Percentiles rank a stretch among this genome's conserved stretches.
Evolutionary conservation across 495 filamentous ascomycete genomes (phyloP).

Genomic region (Elasticomyces elasticus): DNA sequence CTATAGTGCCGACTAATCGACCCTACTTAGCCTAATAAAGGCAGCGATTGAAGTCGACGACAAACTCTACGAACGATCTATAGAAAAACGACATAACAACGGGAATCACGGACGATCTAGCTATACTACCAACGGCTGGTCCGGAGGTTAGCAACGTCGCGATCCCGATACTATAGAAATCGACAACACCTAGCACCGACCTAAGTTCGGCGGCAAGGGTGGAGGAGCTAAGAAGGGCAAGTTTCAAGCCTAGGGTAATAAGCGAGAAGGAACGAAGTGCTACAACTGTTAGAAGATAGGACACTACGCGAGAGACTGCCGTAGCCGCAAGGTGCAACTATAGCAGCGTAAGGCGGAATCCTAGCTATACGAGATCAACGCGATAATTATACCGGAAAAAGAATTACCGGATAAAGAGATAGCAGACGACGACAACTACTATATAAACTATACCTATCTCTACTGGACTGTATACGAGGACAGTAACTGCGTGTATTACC

Average conservation of each 20-base stretch:
- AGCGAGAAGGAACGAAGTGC: too few species aligned
- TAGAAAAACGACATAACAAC: slow-evolving; percentile 6
- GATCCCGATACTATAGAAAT: slow-evolving; percentile 9
- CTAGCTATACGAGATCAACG: not conserved
- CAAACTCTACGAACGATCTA: slow-evolving; percentile 4
- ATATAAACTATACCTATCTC: too few species aligned
- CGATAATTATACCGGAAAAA: too few species aligned
- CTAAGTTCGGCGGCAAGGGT: not conserved
- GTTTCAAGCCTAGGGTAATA: not conserved
- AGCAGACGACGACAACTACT: too few species aligned
- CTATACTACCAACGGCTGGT: not conserved
- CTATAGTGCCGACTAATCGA: not conserved
- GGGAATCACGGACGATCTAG: slow-evolving; percentile 4
- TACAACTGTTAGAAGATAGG: not conserved
- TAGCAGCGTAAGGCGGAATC: not conserved
- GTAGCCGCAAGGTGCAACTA: not conserved
- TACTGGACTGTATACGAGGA: too few species aligned
- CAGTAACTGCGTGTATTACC: too few species aligned
- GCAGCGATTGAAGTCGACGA: slow-evolving; percentile 3
- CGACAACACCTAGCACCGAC: too few species aligned
- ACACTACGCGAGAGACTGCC: not conserved
- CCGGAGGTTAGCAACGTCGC: not conserved
- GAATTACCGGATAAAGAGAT: too few species aligned
- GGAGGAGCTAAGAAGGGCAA: not conserved
- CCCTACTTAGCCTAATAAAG: not conserved